These are phyloP conservation scores for Podila epicladia DNA, from an alignment of 192 early-diverging fungal species.

Conservation along the genomic window DNA sequence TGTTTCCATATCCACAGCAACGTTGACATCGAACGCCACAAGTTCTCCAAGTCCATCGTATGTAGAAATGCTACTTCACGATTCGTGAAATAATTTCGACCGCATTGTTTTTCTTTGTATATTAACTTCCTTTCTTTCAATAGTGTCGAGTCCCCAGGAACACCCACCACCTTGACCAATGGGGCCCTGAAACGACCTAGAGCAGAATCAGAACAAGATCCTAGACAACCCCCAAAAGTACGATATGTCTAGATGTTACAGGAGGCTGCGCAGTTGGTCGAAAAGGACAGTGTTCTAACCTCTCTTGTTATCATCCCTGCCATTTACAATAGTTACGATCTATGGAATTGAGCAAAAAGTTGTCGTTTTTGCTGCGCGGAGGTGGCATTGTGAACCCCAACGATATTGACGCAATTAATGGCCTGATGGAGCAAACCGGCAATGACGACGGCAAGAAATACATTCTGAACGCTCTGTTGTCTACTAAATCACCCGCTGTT, in stretches of 20 bases:
- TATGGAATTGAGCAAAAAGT: neutral
- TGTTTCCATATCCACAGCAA: neutral
- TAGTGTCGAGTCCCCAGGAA: too few species aligned
- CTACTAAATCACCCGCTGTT: constrained; percentile 3
- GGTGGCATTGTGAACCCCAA: constrained; percentile 10
- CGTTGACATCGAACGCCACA: too few species aligned
- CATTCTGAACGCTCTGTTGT: constrained; percentile 23
- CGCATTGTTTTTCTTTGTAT: too few species aligned
- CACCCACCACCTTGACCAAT: neutral
- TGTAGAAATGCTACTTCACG: too few species aligned
- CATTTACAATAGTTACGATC: neutral
- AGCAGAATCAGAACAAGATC: neutral
- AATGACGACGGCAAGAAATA: constrained; percentile 9
- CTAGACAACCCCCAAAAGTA: neutral
- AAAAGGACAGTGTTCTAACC: too few species aligned
- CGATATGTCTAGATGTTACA: neutral
- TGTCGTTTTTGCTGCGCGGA: constrained; percentile 9
- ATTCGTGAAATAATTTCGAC: too few species aligned
- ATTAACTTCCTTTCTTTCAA: too few species aligned
- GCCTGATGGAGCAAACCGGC: constrained; percentile 4
- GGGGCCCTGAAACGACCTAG: neutral
- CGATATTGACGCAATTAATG: neutral
- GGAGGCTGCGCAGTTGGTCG: too few species aligned
- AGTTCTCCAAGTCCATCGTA: too few species aligned
- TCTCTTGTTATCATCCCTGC: neutral